Conservation (phyloP, 345 rosid genomes). For the Boechera stricta region DNA sequence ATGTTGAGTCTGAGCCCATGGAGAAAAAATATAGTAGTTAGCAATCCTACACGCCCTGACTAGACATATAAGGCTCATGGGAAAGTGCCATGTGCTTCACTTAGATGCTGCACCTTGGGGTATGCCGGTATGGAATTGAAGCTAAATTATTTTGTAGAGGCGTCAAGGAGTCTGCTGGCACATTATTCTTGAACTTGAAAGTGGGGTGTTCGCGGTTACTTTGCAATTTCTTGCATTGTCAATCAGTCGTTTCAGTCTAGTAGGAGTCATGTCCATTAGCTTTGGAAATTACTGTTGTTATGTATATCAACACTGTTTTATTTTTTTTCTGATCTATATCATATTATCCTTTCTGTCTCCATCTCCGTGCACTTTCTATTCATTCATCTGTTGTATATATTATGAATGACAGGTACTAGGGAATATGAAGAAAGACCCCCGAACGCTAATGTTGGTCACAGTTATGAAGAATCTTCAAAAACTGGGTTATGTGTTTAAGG, state of each 20-base stretch:
- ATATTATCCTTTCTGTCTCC: slow-evolving; percentile 3
- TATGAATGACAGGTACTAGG: slow-evolving; percentile 73
- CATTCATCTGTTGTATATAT: slow-evolving; percentile 31
- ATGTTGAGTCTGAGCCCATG: not conserved
- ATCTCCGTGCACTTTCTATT: not conserved
- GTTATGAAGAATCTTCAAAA: slow-evolving; percentile 77
- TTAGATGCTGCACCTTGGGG: slow-evolving; percentile 18
- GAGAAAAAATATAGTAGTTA: slow-evolving; percentile 13
- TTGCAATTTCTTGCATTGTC: slow-evolving; percentile 7
- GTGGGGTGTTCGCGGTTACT: slow-evolving; percentile 4
- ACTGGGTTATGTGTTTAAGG: slow-evolving; percentile 87
- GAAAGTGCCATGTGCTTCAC: slow-evolving; percentile 19
- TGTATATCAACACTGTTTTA: slow-evolving; percentile 6
- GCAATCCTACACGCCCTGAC: slow-evolving; percentile 11
- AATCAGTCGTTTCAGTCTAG: not conserved
- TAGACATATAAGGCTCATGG: slow-evolving; percentile 11
- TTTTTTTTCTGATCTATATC: slow-evolving; percentile 12
- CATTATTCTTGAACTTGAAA: slow-evolving; percentile 23
- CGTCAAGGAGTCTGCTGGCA: slow-evolving; percentile 14
- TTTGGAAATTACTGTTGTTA: not conserved
- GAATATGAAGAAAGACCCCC: slow-evolving; percentile 72
- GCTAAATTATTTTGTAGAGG: slow-evolving; percentile 22
- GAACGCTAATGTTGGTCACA: slow-evolving; percentile 73
- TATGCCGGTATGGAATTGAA: not conserved
- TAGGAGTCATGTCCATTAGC: not conserved